Evolutionary conservation across 1,139 yeast species (phyloP), one percentile per base, ranked within the genome.

Genomic region (Suhomyces yuchorum): DNA sequence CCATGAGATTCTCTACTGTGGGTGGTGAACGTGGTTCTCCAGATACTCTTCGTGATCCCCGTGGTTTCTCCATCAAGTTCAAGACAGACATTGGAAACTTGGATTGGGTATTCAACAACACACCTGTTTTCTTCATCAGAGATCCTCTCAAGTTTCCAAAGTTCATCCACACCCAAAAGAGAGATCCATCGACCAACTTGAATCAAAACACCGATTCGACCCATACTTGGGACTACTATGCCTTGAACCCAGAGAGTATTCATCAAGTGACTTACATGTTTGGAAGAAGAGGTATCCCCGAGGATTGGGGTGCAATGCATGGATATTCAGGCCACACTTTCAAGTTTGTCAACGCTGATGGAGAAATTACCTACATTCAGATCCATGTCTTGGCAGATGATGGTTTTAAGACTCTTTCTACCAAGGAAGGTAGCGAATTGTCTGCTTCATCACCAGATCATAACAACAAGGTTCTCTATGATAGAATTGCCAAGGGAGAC

Each of bases 171-270:
- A 77, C 84, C 30, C 89, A 84, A 66, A 84, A 84, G 78, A 70
- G 88, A 66, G 82, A 86, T 71, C 96, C 96, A 35, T 81, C 87
- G 68, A 87, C 95, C 40, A 86, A 87, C 66, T 74, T 86, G 66
- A 87, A 86, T 59, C 74, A 68, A 43, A 60, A 55, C 37, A 56
- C 66, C 23, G 96, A 88, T 66, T 80, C 88, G 30, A 77, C 81
- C 64, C 79, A 80, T 82, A 81, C 82, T 58, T 84, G 89, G 88
- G 88, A 84, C 64, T 84, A 81, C 65, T 73, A 78, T 44, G 67
- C 76, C 36, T 75, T 71, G 55, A 83, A 83, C 62, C 85, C 80
- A 64, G 89, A 84, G 60, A 73, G 86, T 18, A 70, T 78, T 49
- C 90, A 84, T 63, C 88, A 84, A 66, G 83, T 84, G 44, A 74